These are phyloP conservation scores for Sporisorium reilianum DNA, from an alignment of 1,284 basidiomycete species.

Conservation along the genomic window DNA sequence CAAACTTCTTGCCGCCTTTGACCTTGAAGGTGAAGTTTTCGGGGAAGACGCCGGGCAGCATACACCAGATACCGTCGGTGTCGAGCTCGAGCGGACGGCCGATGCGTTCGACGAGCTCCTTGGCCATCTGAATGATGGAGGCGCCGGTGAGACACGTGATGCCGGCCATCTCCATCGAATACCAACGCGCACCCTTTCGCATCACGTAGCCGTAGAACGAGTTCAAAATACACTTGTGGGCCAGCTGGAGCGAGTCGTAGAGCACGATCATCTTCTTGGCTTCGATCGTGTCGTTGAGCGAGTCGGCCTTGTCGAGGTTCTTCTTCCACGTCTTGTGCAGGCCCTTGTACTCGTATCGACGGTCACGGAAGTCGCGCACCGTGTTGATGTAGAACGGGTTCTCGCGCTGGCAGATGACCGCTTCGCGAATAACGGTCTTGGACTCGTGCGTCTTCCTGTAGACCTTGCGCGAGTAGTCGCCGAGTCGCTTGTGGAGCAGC, in stretches of 20 bases:
- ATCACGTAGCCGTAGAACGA: slow-evolving; percentile 99
- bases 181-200: slow-evolving; percentile 99
- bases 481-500: slow-evolving; percentile 93
- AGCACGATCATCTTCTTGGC: slow-evolving; percentile 99
- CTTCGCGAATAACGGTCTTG: slow-evolving; percentile 90
- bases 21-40: slow-evolving; percentile 98
- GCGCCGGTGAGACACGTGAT: slow-evolving; percentile 99
- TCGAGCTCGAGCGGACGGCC: slow-evolving; percentile 97
- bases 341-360: slow-evolving; percentile 99
- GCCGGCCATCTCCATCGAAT: slow-evolving; percentile 99
- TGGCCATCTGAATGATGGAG: slow-evolving; percentile 99
- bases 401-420: slow-evolving; percentile 97
- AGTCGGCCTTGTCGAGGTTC: slow-evolving; percentile 83
- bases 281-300: slow-evolving; percentile 88
- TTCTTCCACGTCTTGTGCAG: slow-evolving; percentile 99
- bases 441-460: slow-evolving; percentile 99
- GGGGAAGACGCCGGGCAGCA: slow-evolving; percentile 97
- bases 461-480: slow-evolving; percentile 98
- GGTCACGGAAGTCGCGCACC: slow-evolving; percentile 94
- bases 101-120: slow-evolving; percentile 92
- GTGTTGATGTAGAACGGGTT: slow-evolving; percentile 99
- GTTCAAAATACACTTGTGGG: slow-evolving; percentile 99
- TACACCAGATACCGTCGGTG: slow-evolving; percentile 99
- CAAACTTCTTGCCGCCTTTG: slow-evolving; percentile 85
- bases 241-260: slow-evolving; percentile 98